Conservation (phyloP, 2,329 filamentous ascomycete species). For the Monosporascus sp. region DNA sequence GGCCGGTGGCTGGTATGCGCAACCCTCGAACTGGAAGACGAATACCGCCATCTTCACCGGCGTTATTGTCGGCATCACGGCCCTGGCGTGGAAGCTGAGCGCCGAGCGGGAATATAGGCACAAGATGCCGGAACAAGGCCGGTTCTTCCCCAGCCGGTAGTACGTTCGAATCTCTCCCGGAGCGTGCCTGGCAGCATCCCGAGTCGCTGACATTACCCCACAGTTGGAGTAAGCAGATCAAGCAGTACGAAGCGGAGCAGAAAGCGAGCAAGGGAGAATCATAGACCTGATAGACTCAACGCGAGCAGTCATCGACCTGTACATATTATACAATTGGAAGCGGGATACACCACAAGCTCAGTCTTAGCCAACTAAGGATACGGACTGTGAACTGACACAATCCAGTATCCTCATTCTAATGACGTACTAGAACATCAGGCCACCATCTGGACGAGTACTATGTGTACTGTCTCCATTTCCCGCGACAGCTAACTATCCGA, state of each 20-base stretch:
- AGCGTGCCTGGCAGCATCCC: background rate
- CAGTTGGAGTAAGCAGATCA: constrained; percentile 43
- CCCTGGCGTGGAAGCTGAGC: constrained; percentile 64
- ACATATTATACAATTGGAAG: constrained; percentile 12
- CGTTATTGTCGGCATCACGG: constrained; percentile 64
- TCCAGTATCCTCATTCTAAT: too few species aligned
- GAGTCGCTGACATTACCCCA: constrained; percentile 5
- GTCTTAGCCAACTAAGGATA: too few species aligned
- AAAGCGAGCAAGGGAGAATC: constrained; percentile 24
- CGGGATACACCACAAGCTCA: too few species aligned
- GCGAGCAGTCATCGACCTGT: constrained; percentile 7
- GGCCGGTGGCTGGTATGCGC: constrained; percentile 93
- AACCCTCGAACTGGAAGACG: constrained; percentile 88
- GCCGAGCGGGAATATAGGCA: constrained; percentile 68
- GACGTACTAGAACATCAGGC: too few species aligned
- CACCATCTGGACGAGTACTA: too few species aligned
- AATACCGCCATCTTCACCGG: constrained; percentile 78
- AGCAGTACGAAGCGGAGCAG: constrained; percentile 38
- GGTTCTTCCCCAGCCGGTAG: constrained; percentile 86
- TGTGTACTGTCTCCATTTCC: too few species aligned
- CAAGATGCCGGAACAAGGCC: constrained; percentile 71
- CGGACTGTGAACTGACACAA: too few species aligned
- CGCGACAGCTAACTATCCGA: too few species aligned
- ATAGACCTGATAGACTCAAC: constrained; percentile 8
- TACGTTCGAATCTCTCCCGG: constrained; percentile 40